Base-by-base conservation (phyloP, 495 filamentous ascomycete species). In the Penicillium taxi region DNA sequence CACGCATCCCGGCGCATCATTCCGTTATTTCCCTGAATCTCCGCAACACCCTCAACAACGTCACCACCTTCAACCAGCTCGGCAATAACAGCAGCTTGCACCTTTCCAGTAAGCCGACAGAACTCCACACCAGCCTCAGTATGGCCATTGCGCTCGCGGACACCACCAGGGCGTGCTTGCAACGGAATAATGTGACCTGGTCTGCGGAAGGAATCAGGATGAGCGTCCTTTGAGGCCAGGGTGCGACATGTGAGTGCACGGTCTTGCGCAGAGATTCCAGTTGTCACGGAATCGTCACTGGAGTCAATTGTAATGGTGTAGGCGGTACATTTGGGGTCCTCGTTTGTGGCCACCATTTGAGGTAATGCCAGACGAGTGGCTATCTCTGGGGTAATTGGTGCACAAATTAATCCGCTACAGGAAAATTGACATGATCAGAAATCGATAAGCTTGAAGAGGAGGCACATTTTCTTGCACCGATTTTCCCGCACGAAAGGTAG, bases 1-100 rank as follows among this genome's bases (percentile, higher is more conserved):
- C 91, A 96, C 3, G 74, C 82, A 72, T 96, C 89, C 41, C 87
- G 75, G 47, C 88, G 65, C 85, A 96, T 84, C 91, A 96, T 98
- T 2, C 79, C 85, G 13, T 80, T 78, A 25, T 76, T 75, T 12
- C 70, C 70, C 7, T 58, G 52, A 38, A 68, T 59, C 54, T 76
- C 73, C 15, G 80, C 45, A 23, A 74, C 70, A 13, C 71, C 74
- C 8, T 74, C 77, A 5, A 83, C 68, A 54, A 74, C 62, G 33
- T 77, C 69, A 2, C 86, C 86, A 52, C 88, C 81, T 42, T 88
- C 83, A 15, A 95, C 82, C 43, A 95, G 54, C 63, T 93, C 83
- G 46, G 82, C 82, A 44, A 98, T 95, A 1, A 88, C 90, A 34
- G 74, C 86, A 0, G 76, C 91, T 34, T 69, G 75, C 39, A 64